A percentile compares a stretch with the other conserved stretches of the same genome.
Evolutionary conservation across 148 eudicot species (phyloP).

Genomic region (Vaccinium macrocarpon): DNA sequence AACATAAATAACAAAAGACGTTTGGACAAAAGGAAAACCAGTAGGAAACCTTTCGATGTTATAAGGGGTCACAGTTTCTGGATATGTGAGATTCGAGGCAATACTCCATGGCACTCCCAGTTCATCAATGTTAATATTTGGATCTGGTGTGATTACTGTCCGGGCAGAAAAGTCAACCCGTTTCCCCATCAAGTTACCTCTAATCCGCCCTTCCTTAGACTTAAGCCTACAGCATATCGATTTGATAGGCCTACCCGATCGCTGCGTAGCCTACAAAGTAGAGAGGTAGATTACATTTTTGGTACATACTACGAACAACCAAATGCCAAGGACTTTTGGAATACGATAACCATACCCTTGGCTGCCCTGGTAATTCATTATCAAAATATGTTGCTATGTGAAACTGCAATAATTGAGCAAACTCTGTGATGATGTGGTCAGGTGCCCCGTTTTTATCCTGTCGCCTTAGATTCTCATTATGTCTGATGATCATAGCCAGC

Average conservation of each 20-base stretch:
- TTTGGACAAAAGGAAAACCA: background rate
- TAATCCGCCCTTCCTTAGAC: slow-evolving; percentile 96
- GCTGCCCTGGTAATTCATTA: slow-evolving; percentile 97
- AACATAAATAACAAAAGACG: background rate
- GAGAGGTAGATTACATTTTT: background rate
- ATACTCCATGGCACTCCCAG: slow-evolving; percentile 99
- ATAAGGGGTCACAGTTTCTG: slow-evolving; percentile 98
- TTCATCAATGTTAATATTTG: slow-evolving; percentile 91
- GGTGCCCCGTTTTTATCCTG: slow-evolving; percentile 99
- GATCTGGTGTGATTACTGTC: slow-evolving; percentile 97
- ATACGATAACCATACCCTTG: slow-evolving; percentile 51
- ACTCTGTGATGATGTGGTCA: slow-evolving; percentile 91
- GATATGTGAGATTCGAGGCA: slow-evolving; percentile 90
- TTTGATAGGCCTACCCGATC: slow-evolving; percentile 94
- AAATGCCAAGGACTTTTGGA: background rate
- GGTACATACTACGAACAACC: background rate
- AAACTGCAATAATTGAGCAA: slow-evolving; percentile 90
- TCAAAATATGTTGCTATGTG: slow-evolving; percentile 96
- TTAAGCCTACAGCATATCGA: slow-evolving; percentile 93
- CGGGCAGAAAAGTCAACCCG: slow-evolving; percentile 98
- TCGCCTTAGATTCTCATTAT: slow-evolving; percentile 79
- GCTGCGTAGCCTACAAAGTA: slow-evolving; percentile 75
- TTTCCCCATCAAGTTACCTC: slow-evolving; percentile 98
- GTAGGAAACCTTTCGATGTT: slow-evolving; percentile 73
- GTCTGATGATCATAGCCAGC: slow-evolving; percentile 92